Evolutionary conservation across 225 moss, liverwort and hornwort species (phyloP).

Genomic region (Lunularia cruciata): DNA sequence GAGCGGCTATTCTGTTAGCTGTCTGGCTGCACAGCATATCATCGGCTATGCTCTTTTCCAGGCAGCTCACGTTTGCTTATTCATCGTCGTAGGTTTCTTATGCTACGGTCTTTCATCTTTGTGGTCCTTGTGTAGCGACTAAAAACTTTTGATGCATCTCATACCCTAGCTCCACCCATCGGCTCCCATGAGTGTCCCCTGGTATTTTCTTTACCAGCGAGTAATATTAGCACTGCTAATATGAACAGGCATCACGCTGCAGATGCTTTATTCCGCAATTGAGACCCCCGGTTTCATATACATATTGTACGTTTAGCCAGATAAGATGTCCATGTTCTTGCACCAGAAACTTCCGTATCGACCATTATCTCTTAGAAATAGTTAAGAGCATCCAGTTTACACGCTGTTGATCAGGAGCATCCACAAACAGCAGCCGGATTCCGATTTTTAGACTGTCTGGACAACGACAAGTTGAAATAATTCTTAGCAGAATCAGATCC

Average conservation of each 20-base stretch:
- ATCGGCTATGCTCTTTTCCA: conserved; percentile 19
- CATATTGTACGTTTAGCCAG: conserved; percentile 8
- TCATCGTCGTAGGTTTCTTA: conserved; percentile 7
- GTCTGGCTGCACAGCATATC: conserved; percentile 11
- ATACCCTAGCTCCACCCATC: not conserved
- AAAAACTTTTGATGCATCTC: not conserved
- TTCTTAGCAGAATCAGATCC: conserved; percentile 12
- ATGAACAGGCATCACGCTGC: too few species aligned
- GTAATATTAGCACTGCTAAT: not conserved
- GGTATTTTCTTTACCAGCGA: not conserved
- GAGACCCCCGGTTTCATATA: not conserved
- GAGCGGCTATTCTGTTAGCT: conserved; percentile 14
- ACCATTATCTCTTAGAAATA: not conserved
- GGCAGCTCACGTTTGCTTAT: conserved; percentile 12
- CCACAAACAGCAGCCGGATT: conserved; percentile 17
- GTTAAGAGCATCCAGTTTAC: not conserved
- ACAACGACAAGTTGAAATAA: conserved; percentile 10
- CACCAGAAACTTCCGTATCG: not conserved
- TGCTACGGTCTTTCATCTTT: conserved; percentile 9
- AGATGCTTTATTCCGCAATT: too few species aligned
- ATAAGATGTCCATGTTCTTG: not conserved
- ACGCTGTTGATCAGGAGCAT: conserved; percentile 9
- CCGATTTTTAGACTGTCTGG: conserved; percentile 11
- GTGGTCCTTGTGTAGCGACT: conserved; percentile 14
- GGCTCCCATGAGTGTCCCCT: not conserved